These are phyloP conservation scores for Cercospora sesami DNA, from an alignment of 2,329 filamentous ascomycete genomes.

Conservation along the genomic window DNA sequence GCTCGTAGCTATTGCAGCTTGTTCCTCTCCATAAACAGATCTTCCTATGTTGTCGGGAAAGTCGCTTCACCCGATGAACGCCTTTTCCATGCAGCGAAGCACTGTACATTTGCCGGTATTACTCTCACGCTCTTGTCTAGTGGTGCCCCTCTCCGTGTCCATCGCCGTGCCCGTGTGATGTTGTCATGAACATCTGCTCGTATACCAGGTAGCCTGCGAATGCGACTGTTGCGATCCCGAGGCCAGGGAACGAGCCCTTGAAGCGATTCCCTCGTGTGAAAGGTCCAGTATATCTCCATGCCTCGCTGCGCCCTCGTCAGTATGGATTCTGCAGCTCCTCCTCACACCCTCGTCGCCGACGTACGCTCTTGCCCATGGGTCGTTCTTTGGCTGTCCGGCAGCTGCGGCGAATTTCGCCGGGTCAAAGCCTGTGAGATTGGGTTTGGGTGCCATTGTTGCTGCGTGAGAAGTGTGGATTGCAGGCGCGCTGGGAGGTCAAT, in stretches of 20 bases:
- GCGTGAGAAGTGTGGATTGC: constrained; percentile 10
- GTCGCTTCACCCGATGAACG: constrained; percentile 11
- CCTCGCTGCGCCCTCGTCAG: constrained; percentile 63
- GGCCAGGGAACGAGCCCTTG: constrained; percentile 79
- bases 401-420: constrained; percentile 75
- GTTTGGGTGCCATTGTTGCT: constrained; percentile 51
- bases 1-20: not conserved
- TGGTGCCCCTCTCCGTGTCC: constrained; percentile 31
- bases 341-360: constrained; percentile 28
- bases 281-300: constrained; percentile 88
- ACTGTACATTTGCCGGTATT: constrained; percentile 21
- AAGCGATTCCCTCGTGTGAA: constrained; percentile 91
- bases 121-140: constrained; percentile 14
- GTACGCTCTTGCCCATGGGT: constrained; percentile 65
- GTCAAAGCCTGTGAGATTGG: constrained; percentile 91
- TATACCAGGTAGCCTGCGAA: constrained; percentile 88
- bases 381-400: constrained; percentile 60
- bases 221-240: constrained; percentile 88
- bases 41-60: not conserved
- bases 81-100: constrained; percentile 15
- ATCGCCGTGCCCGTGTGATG: constrained; percentile 21
- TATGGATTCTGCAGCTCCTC: not conserved
- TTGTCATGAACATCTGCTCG: constrained; percentile 75
- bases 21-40: not conserved
- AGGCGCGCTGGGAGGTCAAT: not conserved